phyloP scores from a whole-genome alignment of 2,329 filamentous ascomycete species.

The Alternaria ethzedia region DNA sequence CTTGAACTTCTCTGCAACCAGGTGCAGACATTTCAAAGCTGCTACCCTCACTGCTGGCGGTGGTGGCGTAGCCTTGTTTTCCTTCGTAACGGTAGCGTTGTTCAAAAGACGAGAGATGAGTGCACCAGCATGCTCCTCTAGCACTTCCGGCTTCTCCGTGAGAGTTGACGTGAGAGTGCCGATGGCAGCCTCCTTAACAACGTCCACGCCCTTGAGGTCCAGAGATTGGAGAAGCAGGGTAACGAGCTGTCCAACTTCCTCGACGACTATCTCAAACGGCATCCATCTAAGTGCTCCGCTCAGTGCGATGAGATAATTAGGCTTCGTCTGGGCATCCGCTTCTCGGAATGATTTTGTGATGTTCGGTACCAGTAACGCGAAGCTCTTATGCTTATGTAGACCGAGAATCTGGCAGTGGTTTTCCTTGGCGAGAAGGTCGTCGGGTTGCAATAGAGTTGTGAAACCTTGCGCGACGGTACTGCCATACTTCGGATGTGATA shows the following conservation, averaged over 20 bases:
- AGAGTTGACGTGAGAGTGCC: constrained; percentile 65
- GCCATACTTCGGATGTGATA: constrained; percentile 58
- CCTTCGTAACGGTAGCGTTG: constrained; percentile 39
- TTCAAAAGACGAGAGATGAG: constrained; percentile 63
- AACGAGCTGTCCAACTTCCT: constrained; percentile 63
- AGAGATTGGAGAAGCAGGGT: constrained; percentile 69
- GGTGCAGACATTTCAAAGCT: constrained; percentile 56
- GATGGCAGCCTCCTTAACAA: constrained; percentile 66
- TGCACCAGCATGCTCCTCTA: constrained; percentile 64
- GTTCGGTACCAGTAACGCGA: constrained; percentile 64
- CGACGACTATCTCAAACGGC: constrained; percentile 65
- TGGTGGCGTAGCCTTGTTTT: constrained; percentile 10
- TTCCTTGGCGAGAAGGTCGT: constrained; percentile 65
- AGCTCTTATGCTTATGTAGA: constrained; percentile 68
- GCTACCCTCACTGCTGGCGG: constrained; percentile 53
- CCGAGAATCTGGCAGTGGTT: constrained; percentile 68
- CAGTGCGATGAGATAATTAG: constrained; percentile 68
- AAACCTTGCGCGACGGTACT: constrained; percentile 63
- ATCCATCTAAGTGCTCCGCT: constrained; percentile 67
- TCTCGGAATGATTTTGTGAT: constrained; percentile 61
- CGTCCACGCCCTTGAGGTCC: constrained; percentile 59
- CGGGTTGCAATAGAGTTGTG: constrained; percentile 63
- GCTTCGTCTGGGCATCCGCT: constrained; percentile 56
- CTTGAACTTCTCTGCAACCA: constrained; percentile 57
- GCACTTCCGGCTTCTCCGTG: constrained; percentile 59